Conservation (phyloP, 345 rosid genomes). For the Salix purpurea region DNA sequence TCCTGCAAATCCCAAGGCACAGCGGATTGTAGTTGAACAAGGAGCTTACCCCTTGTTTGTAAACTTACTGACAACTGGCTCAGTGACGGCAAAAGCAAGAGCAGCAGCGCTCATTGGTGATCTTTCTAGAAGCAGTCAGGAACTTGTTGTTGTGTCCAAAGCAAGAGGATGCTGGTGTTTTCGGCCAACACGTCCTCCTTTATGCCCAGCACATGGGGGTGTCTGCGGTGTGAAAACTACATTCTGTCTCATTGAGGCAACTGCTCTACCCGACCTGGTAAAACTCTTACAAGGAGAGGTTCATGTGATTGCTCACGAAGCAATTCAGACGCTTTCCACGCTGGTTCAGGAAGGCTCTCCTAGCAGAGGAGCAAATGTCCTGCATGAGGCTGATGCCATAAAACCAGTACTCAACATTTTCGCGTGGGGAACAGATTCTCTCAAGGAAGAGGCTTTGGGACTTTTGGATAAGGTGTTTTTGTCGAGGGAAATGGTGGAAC, state of each 20-base stretch:
- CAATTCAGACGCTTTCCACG: constrained; percentile 55
- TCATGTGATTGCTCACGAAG: constrained; percentile 49
- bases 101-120: constrained; percentile 64
- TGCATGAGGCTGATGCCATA: constrained; percentile 53
- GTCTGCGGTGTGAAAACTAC: constrained; percentile 44
- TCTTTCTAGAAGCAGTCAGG: constrained; percentile 49
- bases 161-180: constrained; percentile 42
- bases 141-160: constrained; percentile 27
- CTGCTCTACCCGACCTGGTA: constrained; percentile 45
- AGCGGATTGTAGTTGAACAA: constrained; percentile 40
- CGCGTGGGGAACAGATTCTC: constrained; percentile 53
- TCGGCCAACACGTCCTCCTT: constrained; percentile 23
- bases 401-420: constrained; percentile 38
- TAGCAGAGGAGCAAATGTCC: constrained; percentile 35
- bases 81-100: constrained; percentile 49
- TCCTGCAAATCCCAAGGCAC: constrained; percentile 42
- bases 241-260: constrained; percentile 50
- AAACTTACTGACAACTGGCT: constrained; percentile 38
- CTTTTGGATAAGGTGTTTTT: constrained; percentile 49
- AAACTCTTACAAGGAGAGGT: constrained; percentile 33
- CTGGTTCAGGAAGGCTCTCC: constrained; percentile 37
- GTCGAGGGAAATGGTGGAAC: constrained; percentile 49
- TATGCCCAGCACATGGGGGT: constrained; percentile 52
- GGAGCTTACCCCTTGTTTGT: constrained; percentile 56
- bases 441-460: constrained; percentile 47